A percentile compares a stretch with the other conserved stretches of the same genome.
Evolutionary conservation across 371 early-diverging fungal species (phyloP).

Genomic region (Fennellomyces sp.): DNA sequence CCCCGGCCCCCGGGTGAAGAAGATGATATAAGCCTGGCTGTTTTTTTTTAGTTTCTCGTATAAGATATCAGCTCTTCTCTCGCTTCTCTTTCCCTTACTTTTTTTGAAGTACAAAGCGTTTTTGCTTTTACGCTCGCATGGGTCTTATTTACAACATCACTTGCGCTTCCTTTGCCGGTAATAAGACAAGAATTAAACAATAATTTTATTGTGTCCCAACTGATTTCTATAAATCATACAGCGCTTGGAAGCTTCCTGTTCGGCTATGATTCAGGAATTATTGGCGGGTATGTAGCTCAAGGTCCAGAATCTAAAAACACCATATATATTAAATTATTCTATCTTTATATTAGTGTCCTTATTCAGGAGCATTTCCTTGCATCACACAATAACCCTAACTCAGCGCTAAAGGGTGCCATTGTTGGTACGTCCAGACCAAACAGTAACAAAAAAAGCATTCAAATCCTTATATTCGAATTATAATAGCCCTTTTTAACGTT

Average conservation of each 20-base stretch:
- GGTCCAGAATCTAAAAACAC: background rate
- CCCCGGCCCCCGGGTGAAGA: background rate
- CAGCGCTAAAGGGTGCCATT: constrained; percentile 26
- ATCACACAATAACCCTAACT: constrained; percentile 28
- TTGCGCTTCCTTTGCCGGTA: constrained; percentile 19
- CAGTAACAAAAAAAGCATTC: too few relatives aligned
- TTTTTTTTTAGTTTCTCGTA: background rate
- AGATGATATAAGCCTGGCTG: background rate
- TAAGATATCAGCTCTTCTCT: background rate
- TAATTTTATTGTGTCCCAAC: constrained; percentile 10
- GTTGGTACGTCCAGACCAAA: constrained; percentile 5
- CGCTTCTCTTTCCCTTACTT: background rate
- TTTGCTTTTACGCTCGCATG: background rate
- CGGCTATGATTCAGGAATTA: constrained; percentile 46
- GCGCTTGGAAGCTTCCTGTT: constrained; percentile 48
- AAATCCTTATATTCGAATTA: too few relatives aligned
- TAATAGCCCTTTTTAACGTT: constrained; percentile 20
- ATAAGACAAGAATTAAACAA: background rate
- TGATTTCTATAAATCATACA: background rate
- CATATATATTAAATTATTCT: background rate
- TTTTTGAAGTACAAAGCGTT: background rate
- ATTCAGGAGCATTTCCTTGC: constrained; percentile 27
- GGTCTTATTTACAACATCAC: constrained; percentile 11
- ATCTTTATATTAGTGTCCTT: constrained; percentile 24
- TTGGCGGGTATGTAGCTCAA: constrained; percentile 21